Conservation (phyloP, 345 rosid genomes). For the Trapa incisa region DNA sequence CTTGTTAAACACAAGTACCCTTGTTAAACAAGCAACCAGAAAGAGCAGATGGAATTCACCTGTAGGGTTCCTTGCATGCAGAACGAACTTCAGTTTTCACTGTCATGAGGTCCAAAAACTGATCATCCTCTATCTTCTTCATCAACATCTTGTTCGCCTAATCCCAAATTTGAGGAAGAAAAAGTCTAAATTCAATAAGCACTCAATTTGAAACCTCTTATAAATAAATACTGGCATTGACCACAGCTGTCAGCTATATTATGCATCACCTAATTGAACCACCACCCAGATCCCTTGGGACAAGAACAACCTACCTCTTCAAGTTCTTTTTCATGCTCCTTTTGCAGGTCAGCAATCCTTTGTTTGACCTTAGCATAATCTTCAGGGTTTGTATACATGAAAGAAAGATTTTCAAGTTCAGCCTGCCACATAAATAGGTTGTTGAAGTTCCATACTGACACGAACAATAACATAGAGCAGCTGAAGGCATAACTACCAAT, state of each 20-base stretch:
- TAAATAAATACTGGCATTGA: neutral
- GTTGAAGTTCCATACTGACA: conserved; percentile 6
- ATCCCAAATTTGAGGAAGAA: neutral
- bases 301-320: conserved; percentile 38
- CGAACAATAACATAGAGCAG: neutral
- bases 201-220: neutral
- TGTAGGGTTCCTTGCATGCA: conserved; percentile 84
- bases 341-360: conserved; percentile 73
- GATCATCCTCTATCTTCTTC: conserved; percentile 91
- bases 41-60: conserved; percentile 29
- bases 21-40: conserved; percentile 7
- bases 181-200: neutral
- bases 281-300: neutral
- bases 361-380: conserved; percentile 71
- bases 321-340: conserved; percentile 82
- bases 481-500: neutral
- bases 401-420: conserved; percentile 90
- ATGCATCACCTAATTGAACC: neutral
- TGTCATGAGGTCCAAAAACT: conserved; percentile 81
- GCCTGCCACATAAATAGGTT: conserved; percentile 39
- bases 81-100: conserved; percentile 70
- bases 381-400: conserved; percentile 91
- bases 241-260: neutral
- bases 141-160: conserved; percentile 82
- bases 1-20: conserved; percentile 1